Evolutionary conservation across 2,329 filamentous ascomycete species (phyloP).

Genomic region (Pseudogymnoascus sp.): DNA sequence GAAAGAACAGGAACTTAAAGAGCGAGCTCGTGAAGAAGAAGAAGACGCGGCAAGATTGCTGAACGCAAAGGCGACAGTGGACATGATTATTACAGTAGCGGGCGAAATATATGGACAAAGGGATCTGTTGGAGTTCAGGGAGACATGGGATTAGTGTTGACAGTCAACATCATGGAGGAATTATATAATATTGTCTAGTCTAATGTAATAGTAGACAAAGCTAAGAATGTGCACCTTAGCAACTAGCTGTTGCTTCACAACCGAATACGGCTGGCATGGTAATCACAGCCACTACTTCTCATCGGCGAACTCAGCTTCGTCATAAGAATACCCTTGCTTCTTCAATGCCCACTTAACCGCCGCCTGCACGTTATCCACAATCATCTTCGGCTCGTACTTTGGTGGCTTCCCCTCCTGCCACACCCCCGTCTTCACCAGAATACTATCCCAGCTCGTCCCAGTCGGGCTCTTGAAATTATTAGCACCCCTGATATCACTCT

Average conservation of each 20-base stretch:
- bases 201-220: slow-evolving; percentile 10
- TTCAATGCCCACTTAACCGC: slow-evolving; percentile 73
- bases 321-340: slow-evolving; percentile 38
- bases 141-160: slow-evolving; percentile 39
- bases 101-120: slow-evolving; percentile 87
- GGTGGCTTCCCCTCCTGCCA: slow-evolving; percentile 54
- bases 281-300: background rate
- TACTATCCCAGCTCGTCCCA: slow-evolving; percentile 69
- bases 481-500: slow-evolving; percentile 83
- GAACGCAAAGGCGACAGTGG: slow-evolving; percentile 62
- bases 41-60: slow-evolving; percentile 24
- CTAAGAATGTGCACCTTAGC: background rate
- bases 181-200: slow-evolving; percentile 7
- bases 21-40: background rate
- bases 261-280: background rate
- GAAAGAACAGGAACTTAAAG: slow-evolving; percentile 29
- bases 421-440: slow-evolving; percentile 77
- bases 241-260: background rate
- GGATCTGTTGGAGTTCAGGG: slow-evolving; percentile 72
- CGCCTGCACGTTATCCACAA: slow-evolving; percentile 68
- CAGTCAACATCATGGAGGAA: background rate
- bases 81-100: slow-evolving; percentile 84
- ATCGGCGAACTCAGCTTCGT: slow-evolving; percentile 7
- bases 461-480: slow-evolving; percentile 64
- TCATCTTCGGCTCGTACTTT: slow-evolving; percentile 54